phyloP scores from a whole-genome alignment of 2,329 filamentous ascomycete species.

The Arthrobotrys conoides region DNA sequence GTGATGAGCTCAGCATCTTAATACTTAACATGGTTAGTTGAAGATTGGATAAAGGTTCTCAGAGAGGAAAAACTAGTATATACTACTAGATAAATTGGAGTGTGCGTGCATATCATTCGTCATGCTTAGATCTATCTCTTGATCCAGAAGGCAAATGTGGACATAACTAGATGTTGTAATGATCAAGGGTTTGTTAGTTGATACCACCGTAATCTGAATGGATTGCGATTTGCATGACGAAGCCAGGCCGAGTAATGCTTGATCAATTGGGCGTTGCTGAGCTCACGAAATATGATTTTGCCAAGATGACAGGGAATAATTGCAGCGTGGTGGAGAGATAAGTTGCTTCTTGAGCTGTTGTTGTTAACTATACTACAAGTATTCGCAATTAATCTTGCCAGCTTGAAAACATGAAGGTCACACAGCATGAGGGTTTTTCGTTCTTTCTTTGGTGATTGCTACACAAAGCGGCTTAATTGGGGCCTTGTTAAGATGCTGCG shows the following conservation, averaged over 20 bases:
- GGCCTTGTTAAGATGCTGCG: not conserved
- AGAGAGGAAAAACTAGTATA: slow-evolving; percentile 39
- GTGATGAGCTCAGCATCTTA: slow-evolving; percentile 4
- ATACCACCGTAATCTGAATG: not conserved
- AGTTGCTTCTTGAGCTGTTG: slow-evolving; percentile 4
- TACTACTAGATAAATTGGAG: not conserved
- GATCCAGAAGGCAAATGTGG: slow-evolving; percentile 7
- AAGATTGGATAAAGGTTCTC: slow-evolving; percentile 39
- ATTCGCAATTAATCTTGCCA: slow-evolving; percentile 42
- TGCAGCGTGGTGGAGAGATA: not conserved
- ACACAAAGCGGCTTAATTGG: not conserved
- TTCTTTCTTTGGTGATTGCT: slow-evolving; percentile 1
- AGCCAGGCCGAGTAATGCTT: not conserved
- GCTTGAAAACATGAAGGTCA: slow-evolving; percentile 8
- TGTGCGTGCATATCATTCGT: slow-evolving; percentile 1
- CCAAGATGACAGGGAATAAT: slow-evolving; percentile 16
- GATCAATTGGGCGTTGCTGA: slow-evolving; percentile 11
- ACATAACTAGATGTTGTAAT: not conserved
- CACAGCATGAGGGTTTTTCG: slow-evolving; percentile 28
- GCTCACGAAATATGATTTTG: slow-evolving; percentile 13
- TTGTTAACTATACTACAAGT: slow-evolving; percentile 6
- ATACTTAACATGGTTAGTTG: slow-evolving; percentile 10
- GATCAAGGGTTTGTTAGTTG: not conserved
- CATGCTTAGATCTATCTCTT: not conserved
- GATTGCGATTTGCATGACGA: slow-evolving; percentile 18